Conservation (phyloP, 1,139 yeast genomes). For the Arxiozyma telluris region DNA sequence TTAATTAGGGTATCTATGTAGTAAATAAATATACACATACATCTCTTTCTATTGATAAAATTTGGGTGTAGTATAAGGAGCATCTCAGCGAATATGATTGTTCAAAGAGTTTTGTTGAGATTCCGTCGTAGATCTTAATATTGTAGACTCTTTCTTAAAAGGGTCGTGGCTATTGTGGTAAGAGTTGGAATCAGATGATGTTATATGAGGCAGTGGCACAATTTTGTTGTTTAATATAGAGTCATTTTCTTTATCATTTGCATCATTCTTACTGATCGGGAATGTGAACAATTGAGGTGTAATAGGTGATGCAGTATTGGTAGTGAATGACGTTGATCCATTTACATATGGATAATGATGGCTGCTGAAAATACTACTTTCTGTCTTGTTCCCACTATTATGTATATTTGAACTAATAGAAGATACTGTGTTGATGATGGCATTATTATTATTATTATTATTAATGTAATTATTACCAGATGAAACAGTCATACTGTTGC, state of each 20-base stretch:
- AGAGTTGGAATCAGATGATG: background rate
- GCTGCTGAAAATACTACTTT: conserved; percentile 23
- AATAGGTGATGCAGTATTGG: conserved; percentile 15
- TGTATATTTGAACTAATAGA: conserved; percentile 10
- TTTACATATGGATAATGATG: conserved; percentile 3
- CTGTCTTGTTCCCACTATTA: conserved; percentile 20
- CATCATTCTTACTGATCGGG: background rate
- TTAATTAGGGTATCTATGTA: background rate
- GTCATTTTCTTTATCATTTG: background rate
- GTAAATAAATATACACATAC: too few relatives aligned
- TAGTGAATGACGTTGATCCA: conserved; percentile 4
- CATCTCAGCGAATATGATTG: background rate
- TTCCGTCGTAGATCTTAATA: background rate
- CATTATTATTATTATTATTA: background rate
- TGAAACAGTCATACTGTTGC: background rate
- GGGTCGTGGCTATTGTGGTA: background rate
- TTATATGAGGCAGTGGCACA: background rate
- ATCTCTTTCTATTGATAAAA: too few relatives aligned
- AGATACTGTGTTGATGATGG: background rate
- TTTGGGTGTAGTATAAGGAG: too few relatives aligned
- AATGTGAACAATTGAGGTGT: conserved; percentile 21
- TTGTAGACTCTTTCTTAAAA: background rate
- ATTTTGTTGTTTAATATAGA: background rate
- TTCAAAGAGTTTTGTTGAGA: background rate
- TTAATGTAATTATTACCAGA: background rate